Conservation (phyloP, 2,329 filamentous ascomycete species). For the Nigrospora osmanthi region DNA sequence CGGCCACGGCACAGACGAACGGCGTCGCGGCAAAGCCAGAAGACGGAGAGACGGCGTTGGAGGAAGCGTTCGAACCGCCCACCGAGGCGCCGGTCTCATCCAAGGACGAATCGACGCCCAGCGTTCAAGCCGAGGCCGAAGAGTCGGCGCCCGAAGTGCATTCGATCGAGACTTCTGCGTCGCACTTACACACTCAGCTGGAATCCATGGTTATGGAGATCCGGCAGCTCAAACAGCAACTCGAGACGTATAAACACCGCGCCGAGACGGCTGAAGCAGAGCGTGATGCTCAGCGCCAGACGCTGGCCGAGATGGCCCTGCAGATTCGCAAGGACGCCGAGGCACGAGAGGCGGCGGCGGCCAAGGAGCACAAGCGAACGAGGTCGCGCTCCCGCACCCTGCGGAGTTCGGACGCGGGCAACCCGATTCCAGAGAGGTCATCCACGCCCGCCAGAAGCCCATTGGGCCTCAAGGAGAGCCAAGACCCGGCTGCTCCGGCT, state of each 20-base stretch:
- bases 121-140: conserved; percentile 10
- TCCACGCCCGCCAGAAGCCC: conserved; percentile 7
- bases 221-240: conserved; percentile 69
- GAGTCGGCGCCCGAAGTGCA: conserved; percentile 19
- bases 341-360: conserved; percentile 32
- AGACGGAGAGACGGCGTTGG: conserved; percentile 29
- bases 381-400: conserved; percentile 22
- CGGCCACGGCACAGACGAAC: conserved; percentile 29
- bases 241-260: conserved; percentile 68
- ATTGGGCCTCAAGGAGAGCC: conserved; percentile 17
- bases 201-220: conserved; percentile 75
- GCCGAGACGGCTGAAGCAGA: conserved; percentile 78
- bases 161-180: conserved; percentile 25
- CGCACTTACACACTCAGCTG: conserved; percentile 59
- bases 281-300: conserved; percentile 61
- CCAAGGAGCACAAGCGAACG: conserved; percentile 31
- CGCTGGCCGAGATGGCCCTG: conserved; percentile 80
- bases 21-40: conserved; percentile 25
- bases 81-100: conserved; percentile 18
- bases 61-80: conserved; percentile 39
- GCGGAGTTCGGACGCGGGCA: conserved; percentile 11
- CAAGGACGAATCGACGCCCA: conserved; percentile 10
- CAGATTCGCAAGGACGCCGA: conserved; percentile 67
- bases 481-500: conserved; percentile 19
- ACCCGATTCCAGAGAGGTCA: conserved; percentile 9